A percentile compares a stretch with the other conserved stretches of the same genome.
These are phyloP conservation scores for Neurospora pannonica DNA, from an alignment of 495 filamentous ascomycete genomes.

Conservation along the genomic window DNA sequence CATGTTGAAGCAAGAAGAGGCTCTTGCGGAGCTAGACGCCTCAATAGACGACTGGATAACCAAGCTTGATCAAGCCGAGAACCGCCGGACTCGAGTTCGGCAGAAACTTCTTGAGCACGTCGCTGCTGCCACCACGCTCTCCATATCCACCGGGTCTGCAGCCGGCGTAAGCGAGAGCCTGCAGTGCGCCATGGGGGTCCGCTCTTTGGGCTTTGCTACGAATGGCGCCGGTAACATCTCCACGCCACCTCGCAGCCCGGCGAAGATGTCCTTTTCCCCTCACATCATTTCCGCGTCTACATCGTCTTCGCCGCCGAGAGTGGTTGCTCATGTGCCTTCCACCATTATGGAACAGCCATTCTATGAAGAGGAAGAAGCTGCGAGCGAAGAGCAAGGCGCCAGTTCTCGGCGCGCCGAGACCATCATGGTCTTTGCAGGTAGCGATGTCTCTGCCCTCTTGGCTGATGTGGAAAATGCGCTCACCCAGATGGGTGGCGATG, in stretches of 20 bases:
- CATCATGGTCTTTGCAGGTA: slow-evolving; percentile 58
- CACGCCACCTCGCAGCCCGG: slow-evolving; percentile 39
- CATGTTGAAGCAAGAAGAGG: slow-evolving; percentile 66
- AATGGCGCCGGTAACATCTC: slow-evolving; percentile 31
- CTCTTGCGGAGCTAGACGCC: slow-evolving; percentile 58
- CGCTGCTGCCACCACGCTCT: slow-evolving; percentile 47
- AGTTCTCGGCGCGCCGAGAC: slow-evolving; percentile 40
- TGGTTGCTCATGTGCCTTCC: slow-evolving; percentile 39
- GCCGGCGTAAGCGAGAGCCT: slow-evolving; percentile 29
- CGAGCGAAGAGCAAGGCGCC: not conserved
- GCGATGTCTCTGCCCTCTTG: slow-evolving; percentile 52
- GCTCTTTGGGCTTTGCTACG: slow-evolving; percentile 17
- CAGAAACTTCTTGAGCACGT: slow-evolving; percentile 71
- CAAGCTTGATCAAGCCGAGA: slow-evolving; percentile 68
- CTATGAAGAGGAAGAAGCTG: slow-evolving; percentile 27
- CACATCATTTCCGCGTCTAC: slow-evolving; percentile 15
- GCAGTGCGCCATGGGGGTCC: slow-evolving; percentile 31
- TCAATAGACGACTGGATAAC: slow-evolving; percentile 66
- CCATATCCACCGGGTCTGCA: slow-evolving; percentile 16
- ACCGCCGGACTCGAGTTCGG: slow-evolving; percentile 56
- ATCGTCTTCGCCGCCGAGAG: slow-evolving; percentile 34
- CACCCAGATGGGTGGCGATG: slow-evolving; percentile 36
- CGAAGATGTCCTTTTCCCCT: slow-evolving; percentile 21
- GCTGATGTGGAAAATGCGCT: slow-evolving; percentile 54
- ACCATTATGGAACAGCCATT: slow-evolving; percentile 37